Base-by-base conservation (phyloP, 352 stramenopile genomes). In the Saprolegnia diclina region DNA sequence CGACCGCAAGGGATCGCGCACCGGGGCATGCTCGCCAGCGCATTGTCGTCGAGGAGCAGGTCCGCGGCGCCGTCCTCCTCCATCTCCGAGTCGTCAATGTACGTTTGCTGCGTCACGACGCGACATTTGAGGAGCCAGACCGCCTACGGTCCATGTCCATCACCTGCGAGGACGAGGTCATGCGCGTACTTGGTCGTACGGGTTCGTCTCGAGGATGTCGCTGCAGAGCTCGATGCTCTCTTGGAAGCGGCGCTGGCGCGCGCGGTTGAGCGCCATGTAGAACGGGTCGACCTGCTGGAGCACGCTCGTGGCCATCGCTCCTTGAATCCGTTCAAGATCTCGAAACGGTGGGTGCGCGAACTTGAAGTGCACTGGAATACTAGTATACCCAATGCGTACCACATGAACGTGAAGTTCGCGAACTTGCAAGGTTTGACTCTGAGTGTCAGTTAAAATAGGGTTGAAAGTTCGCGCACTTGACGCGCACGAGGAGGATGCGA, bases 41-140 rank as follows among this genome's bases (percentile, higher is more conserved):
- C 91, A 74, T 97, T 96, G 72, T 97, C 91, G 70, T 97, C 91
- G 74, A 97, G 79, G n/a, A 97, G 77, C 61, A 97, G 63, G 53
- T 98, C 91, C 0, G 88, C 90, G 0, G 91, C 86, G 64, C 91
- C 91, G 72, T 96, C 83, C 46, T 96, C 90, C 67, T 97, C 89
- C 55, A 97, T 82, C 70, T 97, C 91, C 56, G 89, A 96, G 74
- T 98, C 92, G 75, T 98, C 92, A 40, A 98, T 82, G 76, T 81
- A 97, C 65, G 87, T 92, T 70, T 96, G 77, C 70, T 85, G 80
- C 3, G 88, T 97, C 59, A 98, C 73, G 26, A 89, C 89, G 56
- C 89, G 84, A 40, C 83, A 92, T 79, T 97, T 97, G 70, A 91
- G 88, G 55, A 96, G 81, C 91, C 91, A 97, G 26, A 82, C 87